Evolutionary conservation across 192 early-diverging fungal genomes (phyloP).

Genomic region (Paraglomus occultum): DNA sequence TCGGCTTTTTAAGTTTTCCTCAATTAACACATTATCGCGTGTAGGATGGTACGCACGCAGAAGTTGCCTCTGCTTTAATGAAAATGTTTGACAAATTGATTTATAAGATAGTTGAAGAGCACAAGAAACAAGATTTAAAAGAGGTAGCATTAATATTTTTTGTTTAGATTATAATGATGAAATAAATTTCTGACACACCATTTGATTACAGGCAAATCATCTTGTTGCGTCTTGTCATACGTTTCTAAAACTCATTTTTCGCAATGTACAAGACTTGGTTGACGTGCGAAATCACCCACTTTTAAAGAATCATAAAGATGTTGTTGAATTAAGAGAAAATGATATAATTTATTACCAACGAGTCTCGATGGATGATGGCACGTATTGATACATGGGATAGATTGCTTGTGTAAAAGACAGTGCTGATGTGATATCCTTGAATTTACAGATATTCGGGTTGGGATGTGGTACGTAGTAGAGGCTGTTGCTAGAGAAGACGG

Average conservation of each 20-base stretch:
- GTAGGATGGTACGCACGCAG: slow-evolving; percentile 67
- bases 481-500: slow-evolving; percentile 47
- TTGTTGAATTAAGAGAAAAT: slow-evolving; percentile 93
- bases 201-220: slow-evolving; percentile 75
- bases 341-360: slow-evolving; percentile 97
- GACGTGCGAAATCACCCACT: slow-evolving; percentile 70
- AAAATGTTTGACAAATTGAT: slow-evolving; percentile 68
- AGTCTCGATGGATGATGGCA: slow-evolving; percentile 89
- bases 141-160: slow-evolving; percentile 50
- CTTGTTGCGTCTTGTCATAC: slow-evolving; percentile 68
- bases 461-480: slow-evolving; percentile 88
- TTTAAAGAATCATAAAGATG: slow-evolving; percentile 61
- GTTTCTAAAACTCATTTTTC: slow-evolving; percentile 78
- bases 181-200: background rate
- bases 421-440: background rate
- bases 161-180: background rate
- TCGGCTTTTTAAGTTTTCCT: background rate
- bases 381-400: background rate
- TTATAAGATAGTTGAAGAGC: slow-evolving; percentile 53
- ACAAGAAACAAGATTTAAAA: slow-evolving; percentile 81
- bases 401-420: background rate
- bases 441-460: slow-evolving; percentile 81
- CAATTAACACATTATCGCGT: background rate
- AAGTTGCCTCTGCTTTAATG: slow-evolving; percentile 83
- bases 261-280: slow-evolving; percentile 80